phyloP scores from a whole-genome alignment of 768 basidiomycete genomes.

The Pleurotus djamor region DNA sequence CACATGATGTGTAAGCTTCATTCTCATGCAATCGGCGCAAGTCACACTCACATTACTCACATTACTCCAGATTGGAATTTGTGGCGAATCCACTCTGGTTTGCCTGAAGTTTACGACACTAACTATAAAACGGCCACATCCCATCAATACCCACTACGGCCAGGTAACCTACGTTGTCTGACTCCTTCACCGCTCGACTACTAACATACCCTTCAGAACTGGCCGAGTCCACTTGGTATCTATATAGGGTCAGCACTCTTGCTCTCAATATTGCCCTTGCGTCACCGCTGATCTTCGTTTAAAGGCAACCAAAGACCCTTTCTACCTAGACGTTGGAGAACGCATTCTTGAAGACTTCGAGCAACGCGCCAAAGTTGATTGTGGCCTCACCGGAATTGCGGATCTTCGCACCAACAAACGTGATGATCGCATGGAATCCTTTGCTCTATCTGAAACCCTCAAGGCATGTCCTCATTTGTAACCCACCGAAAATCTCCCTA shows the following conservation, averaged over 20 bases:
- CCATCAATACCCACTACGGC: conserved; percentile 77
- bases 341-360: conserved; percentile 76
- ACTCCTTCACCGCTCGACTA: background rate
- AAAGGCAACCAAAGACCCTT: conserved; percentile 89
- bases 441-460: conserved; percentile 89
- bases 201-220: conserved; percentile 56
- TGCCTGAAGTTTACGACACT: conserved; percentile 93
- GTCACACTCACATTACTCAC: background rate
- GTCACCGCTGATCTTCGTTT: conserved; percentile 1
- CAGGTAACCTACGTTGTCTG: conserved; percentile 38
- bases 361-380: conserved; percentile 74
- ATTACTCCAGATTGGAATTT: conserved; percentile 77
- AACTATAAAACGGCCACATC: conserved; percentile 69
- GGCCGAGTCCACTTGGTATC: conserved; percentile 94
- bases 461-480: conserved; percentile 50
- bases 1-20: conserved; percentile 74
- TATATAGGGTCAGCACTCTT: conserved; percentile 69
- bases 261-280: background rate
- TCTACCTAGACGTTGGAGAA: conserved; percentile 91
- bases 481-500: background rate
- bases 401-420: conserved; percentile 76
- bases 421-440: conserved; percentile 97
- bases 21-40: background rate
- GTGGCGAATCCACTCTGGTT: conserved; percentile 83
- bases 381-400: conserved; percentile 81